phyloP scores from a whole-genome alignment of 1,139 yeast genomes.

The Kluyveromyces sp. region DNA sequence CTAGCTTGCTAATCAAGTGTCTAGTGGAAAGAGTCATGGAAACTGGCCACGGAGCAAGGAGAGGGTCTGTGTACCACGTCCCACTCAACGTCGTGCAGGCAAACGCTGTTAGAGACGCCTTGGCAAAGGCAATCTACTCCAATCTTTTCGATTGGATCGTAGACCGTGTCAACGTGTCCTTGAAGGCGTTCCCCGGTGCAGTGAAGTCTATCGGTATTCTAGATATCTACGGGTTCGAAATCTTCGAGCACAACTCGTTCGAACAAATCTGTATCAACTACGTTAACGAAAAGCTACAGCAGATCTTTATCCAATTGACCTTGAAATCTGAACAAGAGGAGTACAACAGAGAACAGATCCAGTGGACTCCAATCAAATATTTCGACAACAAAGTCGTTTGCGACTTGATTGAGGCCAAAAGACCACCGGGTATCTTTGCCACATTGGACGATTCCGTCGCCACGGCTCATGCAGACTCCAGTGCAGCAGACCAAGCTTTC shows the following conservation, averaged over 20 bases:
- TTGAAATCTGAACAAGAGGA: constrained; percentile 97
- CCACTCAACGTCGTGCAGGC: constrained; percentile 93
- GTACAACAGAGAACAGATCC: constrained; percentile 86
- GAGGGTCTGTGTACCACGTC: constrained; percentile 92
- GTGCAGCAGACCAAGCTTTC: constrained; percentile 95
- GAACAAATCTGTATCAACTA: constrained; percentile 96
- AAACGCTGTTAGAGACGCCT: constrained; percentile 86
- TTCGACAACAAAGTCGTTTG: constrained; percentile 96
- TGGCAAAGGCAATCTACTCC: constrained; percentile 90
- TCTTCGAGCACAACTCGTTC: constrained; percentile 91
- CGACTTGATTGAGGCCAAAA: constrained; percentile 86
- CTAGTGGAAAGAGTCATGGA: constrained; percentile 78
- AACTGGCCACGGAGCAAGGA: constrained; percentile 77
- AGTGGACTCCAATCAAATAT: constrained; percentile 97
- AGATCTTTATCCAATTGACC: constrained; percentile 90
- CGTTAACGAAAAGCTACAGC: constrained; percentile 95
- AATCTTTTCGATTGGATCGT: constrained; percentile 97
- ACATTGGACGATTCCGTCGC: constrained; percentile 96
- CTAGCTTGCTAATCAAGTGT: constrained; percentile 57
- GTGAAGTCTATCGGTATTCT: constrained; percentile 83
- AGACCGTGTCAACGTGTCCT: constrained; percentile 77
- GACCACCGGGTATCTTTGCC: constrained; percentile 97
- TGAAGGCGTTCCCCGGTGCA: constrained; percentile 43
- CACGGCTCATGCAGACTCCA: constrained; percentile 96
- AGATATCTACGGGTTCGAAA: constrained; percentile 97